Base-by-base conservation (phyloP, 2,329 filamentous ascomycete genomes). In the Coniochaeta sp. region DNA sequence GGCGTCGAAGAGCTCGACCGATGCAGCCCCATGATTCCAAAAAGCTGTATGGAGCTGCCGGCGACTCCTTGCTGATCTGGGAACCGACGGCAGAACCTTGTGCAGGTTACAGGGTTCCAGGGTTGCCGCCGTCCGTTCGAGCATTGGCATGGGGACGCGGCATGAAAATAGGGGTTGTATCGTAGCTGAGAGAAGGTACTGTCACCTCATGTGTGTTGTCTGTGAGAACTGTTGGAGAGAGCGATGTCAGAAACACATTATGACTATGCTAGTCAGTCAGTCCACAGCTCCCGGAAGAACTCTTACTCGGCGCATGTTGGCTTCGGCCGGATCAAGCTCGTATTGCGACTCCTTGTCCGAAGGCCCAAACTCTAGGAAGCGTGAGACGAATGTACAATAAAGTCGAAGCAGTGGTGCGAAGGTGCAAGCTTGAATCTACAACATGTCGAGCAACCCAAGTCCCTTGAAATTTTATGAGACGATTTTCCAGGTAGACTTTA, bases 31-130 rank as follows among this genome's bases (percentile, higher is more conserved):
- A 75, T 84, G 79, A 60, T 81, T 76, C 80, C 81, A 84, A 65
- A 84, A 84, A 42, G 75, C 69, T 14, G 77, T 77, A 55, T 78
- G 79, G 57, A 84, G 74, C 57, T 73, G 74, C 60, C 77, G 75
- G 60, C 71, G 72, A 63, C 69, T 75, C 64, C 74, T 76, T 38
- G 77, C 66, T 55, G 71, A 68, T 58, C 67, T 66, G 22, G 73
- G 68, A 54, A 71, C 67, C 52, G 73, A 66, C 40, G 78, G 76
- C 60, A 84, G 73, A 62, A 81, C 75, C 71, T 81, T 77, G 70
- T 80, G 79, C 69, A 84, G 74, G 65, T 75, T 76, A 74, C 80
- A 79, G 71, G 81, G 77, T 77, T 85, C 82, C 72, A 85, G 72
- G 71, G 75, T 77, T 26, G 24, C 77, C 44, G 81, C 80, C 60